phyloP scores from a whole-genome alignment of 1,284 basidiomycete species.

The Xerocomus cyaneibrunnescens region DNA sequence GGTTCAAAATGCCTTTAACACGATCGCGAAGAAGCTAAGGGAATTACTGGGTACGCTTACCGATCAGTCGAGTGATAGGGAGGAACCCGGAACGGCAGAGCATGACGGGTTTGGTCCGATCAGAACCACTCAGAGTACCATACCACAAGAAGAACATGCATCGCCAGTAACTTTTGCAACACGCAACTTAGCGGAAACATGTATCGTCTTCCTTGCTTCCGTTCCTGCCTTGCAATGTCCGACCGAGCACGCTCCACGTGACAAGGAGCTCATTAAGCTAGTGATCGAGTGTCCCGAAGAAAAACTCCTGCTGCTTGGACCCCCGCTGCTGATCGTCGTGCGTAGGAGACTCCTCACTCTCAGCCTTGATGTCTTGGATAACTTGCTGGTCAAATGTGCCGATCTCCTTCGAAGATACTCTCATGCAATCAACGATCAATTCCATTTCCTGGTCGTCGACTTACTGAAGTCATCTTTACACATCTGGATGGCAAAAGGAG shows the following conservation, averaged over 20 bases:
- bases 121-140: conserved; percentile 40
- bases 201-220: conserved; percentile 53
- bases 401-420: conserved; percentile 57
- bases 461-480: conserved; percentile 66
- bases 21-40: conserved; percentile 41
- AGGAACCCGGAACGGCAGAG: conserved; percentile 37
- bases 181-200: conserved; percentile 44
- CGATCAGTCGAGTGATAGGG: conserved; percentile 19
- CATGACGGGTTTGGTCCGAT: conserved; percentile 70
- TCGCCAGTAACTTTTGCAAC: conserved; percentile 17
- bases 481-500: conserved; percentile 57
- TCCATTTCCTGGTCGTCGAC: conserved; percentile 57
- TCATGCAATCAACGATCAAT: conserved; percentile 54
- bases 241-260: conserved; percentile 57
- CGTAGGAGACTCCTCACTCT: conserved; percentile 56
- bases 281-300: conserved; percentile 52
- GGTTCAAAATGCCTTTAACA: conserved; percentile 56
- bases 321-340: conserved; percentile 57
- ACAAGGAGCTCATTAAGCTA: conserved; percentile 62
- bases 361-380: conserved; percentile 47
- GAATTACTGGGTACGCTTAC: conserved; percentile 36
- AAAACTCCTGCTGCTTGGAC: conserved; percentile 58
- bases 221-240: conserved; percentile 61
- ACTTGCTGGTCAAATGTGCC: conserved; percentile 55
- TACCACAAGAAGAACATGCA: conserved; percentile 25